These are phyloP conservation scores for Lenwebbia sp. DNA, from an alignment of 345 rosid species.

Conservation along the genomic window DNA sequence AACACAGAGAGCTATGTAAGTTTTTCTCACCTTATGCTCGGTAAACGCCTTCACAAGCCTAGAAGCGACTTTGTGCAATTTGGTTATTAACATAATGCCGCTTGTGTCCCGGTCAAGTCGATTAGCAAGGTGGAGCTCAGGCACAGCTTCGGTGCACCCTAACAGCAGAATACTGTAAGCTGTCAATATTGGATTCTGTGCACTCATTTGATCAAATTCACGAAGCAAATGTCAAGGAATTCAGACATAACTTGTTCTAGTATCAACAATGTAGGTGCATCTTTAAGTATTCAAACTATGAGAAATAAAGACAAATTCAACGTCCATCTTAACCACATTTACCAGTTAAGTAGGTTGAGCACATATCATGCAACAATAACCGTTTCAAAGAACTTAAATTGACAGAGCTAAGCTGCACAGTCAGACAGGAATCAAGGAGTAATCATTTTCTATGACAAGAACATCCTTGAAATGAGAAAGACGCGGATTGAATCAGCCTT, in stretches of 20 bases:
- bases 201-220: neutral
- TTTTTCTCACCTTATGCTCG: constrained; percentile 55
- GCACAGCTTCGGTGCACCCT: constrained; percentile 11
- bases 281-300: neutral
- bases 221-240: neutral
- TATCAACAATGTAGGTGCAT: neutral
- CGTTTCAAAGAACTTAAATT: neutral
- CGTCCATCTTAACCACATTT: neutral
- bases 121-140: constrained; percentile 76
- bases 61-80: constrained; percentile 78
- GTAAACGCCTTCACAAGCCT: constrained; percentile 81
- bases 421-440: neutral
- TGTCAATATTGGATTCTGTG: neutral
- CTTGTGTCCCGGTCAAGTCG: constrained; percentile 92
- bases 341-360: neutral
- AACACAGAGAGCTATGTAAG: constrained; percentile 64
- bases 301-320: neutral
- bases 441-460: neutral
- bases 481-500: neutral
- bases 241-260: neutral
- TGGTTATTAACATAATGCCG: constrained; percentile 76
- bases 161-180: neutral
- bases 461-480: neutral
- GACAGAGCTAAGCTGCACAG: neutral
- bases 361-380: neutral